Percentiles rank a stretch among this genome's conserved stretches.
phyloP scores from a whole-genome alignment of 1,284 basidiomycete species.

The Apiotrichum porosum region DNA sequence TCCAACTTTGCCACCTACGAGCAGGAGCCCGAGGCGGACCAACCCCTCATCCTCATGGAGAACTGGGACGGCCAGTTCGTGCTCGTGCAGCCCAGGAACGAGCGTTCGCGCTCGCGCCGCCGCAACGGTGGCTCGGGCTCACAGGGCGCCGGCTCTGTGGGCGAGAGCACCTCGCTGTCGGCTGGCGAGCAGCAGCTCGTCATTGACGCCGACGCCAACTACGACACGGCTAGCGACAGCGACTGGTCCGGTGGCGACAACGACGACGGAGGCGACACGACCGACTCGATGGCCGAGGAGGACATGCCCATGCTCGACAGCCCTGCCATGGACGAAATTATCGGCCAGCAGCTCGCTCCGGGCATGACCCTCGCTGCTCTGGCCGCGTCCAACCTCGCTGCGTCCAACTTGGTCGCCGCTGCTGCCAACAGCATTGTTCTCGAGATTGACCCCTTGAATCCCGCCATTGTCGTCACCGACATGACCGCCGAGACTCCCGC shows the following conservation, averaged over 20 bases:
- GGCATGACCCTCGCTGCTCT: no score
- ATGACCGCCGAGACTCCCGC: conserved; percentile 19
- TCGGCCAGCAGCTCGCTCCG: conserved; percentile 23
- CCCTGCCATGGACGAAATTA: conserved; percentile 39
- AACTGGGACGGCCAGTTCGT: conserved; percentile 47
- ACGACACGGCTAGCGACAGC: conserved; percentile 17
- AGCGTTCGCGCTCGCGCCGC: conserved; percentile 21
- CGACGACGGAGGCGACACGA: conserved; percentile 42
- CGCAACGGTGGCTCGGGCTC: conserved; percentile 23
- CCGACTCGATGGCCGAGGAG: conserved; percentile 47
- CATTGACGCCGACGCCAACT: conserved; percentile 41
- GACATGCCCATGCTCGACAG: conserved; percentile 46
- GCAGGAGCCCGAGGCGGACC: conserved; percentile 8
- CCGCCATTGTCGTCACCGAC: conserved; percentile 28
- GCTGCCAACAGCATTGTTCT: neutral
- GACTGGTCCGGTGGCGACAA: conserved; percentile 37
- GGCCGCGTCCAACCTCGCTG: no score
- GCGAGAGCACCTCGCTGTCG: conserved; percentile 31
- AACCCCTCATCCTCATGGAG: conserved; percentile 44
- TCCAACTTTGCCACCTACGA: conserved; percentile 16
- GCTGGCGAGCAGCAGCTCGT: conserved; percentile 32
- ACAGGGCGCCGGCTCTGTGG: conserved; percentile 29
- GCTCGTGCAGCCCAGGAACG: conserved; percentile 38
- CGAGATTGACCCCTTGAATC: conserved; percentile 6
- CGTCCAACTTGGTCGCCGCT: neutral